phyloP scores from a whole-genome alignment of 208 protist genomes.

The Phytomonas sp. region DNA sequence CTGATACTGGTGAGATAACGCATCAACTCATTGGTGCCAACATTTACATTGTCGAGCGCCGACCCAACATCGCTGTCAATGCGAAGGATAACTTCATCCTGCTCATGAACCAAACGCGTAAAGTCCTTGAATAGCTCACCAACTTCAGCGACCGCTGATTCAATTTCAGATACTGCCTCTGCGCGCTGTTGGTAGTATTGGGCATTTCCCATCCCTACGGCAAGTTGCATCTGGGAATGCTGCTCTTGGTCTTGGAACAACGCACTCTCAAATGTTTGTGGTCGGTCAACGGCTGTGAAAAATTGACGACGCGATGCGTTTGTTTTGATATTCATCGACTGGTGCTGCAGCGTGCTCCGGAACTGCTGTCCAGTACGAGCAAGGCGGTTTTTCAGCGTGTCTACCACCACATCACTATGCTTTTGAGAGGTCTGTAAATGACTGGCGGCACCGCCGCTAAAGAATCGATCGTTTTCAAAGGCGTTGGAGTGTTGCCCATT shows the following conservation, averaged over 20 bases:
- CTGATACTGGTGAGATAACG: constrained; percentile 82
- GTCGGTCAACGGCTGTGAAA: constrained; percentile 69
- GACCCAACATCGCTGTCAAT: constrained; percentile 87
- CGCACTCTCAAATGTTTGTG: constrained; percentile 80
- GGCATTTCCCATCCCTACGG: constrained; percentile 37
- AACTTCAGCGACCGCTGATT: constrained; percentile 85
- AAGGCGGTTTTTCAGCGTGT: constrained; percentile 64
- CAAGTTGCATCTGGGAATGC: constrained; percentile 36
- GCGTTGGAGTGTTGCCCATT: neutral
- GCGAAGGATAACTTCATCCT: constrained; percentile 84
- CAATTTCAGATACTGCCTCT: constrained; percentile 82
- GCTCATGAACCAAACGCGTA: constrained; percentile 85
- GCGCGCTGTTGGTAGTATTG: constrained; percentile 81
- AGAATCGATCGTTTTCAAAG: constrained; percentile 13
- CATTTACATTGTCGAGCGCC: constrained; percentile 81
- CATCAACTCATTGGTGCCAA: constrained; percentile 88
- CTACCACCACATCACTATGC: constrained; percentile 64
- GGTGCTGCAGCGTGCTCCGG: constrained; percentile 68
- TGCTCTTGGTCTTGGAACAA: constrained; percentile 84
- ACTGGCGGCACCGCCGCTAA: constrained; percentile 8
- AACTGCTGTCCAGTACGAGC: constrained; percentile 74
- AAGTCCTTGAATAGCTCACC: constrained; percentile 90
- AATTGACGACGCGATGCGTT: constrained; percentile 68
- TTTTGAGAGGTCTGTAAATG: constrained; percentile 22
- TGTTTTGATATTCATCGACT: constrained; percentile 66